Base-by-base conservation (phyloP, 1,284 basidiomycete species). In the Lentinus polychrous region DNA sequence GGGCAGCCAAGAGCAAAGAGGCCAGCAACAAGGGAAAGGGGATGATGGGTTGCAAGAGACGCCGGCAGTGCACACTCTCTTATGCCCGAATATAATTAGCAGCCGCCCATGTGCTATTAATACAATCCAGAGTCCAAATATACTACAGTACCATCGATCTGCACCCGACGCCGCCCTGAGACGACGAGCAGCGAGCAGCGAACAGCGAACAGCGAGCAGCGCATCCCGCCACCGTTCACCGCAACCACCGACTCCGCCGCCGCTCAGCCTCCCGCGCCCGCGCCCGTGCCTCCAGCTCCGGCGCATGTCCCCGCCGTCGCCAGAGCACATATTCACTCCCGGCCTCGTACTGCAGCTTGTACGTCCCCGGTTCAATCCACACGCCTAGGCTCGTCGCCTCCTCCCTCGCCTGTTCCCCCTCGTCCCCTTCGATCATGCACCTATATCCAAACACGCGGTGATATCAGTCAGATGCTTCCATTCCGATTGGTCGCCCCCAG, bases 331-430 rank as follows among this genome's bases (percentile, higher is more conserved):
- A 82, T 60, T 83, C 83, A 12, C 67, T 66, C 37, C 76, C 83
- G 7, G 70, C 73, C 56, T 83, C 86, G 61, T 87, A 91, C 67
- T 87, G 73, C 52, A 92, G 65, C 64, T 81, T 83, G 73, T 91
- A 91, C 52, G 74, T 78, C 43, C 80, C 75, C 49, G 77, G 56
- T 45, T 75, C 74, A 42, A 93, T 75, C 53, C 82, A 79, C 53
- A 91, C 75, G 49, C 72, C 74, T 66, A 86, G 64, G 22, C 31
- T 35, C 23, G 59, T 62, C 43, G 48, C 54, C 52, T 59, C 55
- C 54, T 54, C 54, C 58, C 57, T 57, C 17, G 45, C 56, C 23
- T 52, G 67, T 41, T 60, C 63, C 23, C 61, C 58, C 31, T 66
- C 61, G 31, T 65, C 63, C 40, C 54, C 49, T 6, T 63, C 52